Conservation (phyloP, 1,284 basidiomycete genomes). For the Phylloporus sp. region DNA sequence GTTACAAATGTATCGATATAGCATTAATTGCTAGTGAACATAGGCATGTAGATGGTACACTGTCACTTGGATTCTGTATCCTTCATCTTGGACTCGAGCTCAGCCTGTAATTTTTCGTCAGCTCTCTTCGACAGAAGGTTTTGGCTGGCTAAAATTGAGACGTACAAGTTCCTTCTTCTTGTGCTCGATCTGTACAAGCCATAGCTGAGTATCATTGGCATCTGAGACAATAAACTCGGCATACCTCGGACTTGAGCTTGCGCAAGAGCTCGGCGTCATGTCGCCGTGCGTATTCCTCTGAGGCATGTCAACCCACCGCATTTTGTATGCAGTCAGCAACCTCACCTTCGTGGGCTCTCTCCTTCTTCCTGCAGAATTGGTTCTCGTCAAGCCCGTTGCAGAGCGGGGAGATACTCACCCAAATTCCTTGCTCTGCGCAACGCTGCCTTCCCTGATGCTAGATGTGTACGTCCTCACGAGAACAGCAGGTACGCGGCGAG, state of each 20-base stretch:
- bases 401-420: conserved; percentile 38
- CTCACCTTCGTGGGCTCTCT: conserved; percentile 72
- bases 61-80: conserved; percentile 26
- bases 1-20: not conserved
- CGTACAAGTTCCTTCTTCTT: conserved; percentile 64
- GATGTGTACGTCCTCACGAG: conserved; percentile 45
- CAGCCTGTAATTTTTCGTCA: conserved; percentile 27
- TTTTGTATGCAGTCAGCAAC: not conserved
- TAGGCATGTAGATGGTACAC: not conserved
- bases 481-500: conserved; percentile 46
- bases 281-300: conserved; percentile 63
- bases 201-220: not conserved
- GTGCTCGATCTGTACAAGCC: conserved; percentile 51
- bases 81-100: conserved; percentile 35
- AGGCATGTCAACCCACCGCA: conserved; percentile 1
- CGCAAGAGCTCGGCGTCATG: conserved; percentile 59
- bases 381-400: not conserved
- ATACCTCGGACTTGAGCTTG: conserved; percentile 61
- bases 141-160: conserved; percentile 13
- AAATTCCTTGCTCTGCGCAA: conserved; percentile 62
- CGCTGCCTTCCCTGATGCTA: conserved; percentile 52
- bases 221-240: conserved; percentile 18
- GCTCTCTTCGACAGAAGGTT: conserved; percentile 17
- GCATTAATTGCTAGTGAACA: conserved; percentile 12
- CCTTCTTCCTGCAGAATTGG: conserved; percentile 59